Percentiles rank a stretch among this genome's conserved stretches.
Conservation (phyloP, 768 basidiomycete genomes). For the Rhodotorula diobovata region DNA sequence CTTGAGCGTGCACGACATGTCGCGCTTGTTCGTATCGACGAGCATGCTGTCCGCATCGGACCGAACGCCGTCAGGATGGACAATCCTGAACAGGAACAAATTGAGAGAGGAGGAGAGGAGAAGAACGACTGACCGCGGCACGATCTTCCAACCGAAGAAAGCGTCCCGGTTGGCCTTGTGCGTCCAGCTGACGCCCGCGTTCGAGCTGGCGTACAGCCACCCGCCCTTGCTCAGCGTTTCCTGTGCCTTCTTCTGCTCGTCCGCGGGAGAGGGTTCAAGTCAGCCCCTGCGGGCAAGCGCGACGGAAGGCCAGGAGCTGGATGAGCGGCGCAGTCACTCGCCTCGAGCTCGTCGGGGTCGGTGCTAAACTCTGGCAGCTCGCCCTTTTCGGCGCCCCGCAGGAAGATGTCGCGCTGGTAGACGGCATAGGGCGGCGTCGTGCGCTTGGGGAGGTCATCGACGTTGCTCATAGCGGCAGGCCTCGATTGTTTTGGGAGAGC, state of each 20-base stretch:
- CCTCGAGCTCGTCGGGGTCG: slow-evolving; percentile 38
- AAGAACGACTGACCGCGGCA: slow-evolving; percentile 47
- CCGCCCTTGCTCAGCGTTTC: slow-evolving; percentile 54
- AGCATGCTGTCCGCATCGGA: slow-evolving; percentile 43
- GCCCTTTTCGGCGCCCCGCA: slow-evolving; percentile 11
- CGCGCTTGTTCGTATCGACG: slow-evolving; percentile 55
- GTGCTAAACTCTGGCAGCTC: slow-evolving; percentile 8
- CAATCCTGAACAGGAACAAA: no score
- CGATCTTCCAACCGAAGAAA: slow-evolving; percentile 64
- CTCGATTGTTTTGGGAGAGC: no score
- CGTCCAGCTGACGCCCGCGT: slow-evolving; percentile 67
- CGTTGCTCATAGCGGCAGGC: slow-evolving; percentile 1
- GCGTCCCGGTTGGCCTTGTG: slow-evolving; percentile 55
- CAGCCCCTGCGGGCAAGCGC: no score
- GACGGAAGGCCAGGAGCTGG: neutral
- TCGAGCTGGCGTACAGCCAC: slow-evolving; percentile 71
- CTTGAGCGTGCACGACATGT: slow-evolving; percentile 46
- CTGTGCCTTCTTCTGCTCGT: slow-evolving; percentile 47
- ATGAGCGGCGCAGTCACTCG: neutral
- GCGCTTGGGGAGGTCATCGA: slow-evolving; percentile 19
- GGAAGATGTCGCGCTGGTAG: slow-evolving; percentile 56
- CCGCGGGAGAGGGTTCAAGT: slow-evolving; percentile 30
- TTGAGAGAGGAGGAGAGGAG: no score
- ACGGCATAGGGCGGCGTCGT: slow-evolving; percentile 53
- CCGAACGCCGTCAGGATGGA: no score